Evolutionary conservation across 768 basidiomycete species (phyloP).

Genomic region (Galerina sulciceps): DNA sequence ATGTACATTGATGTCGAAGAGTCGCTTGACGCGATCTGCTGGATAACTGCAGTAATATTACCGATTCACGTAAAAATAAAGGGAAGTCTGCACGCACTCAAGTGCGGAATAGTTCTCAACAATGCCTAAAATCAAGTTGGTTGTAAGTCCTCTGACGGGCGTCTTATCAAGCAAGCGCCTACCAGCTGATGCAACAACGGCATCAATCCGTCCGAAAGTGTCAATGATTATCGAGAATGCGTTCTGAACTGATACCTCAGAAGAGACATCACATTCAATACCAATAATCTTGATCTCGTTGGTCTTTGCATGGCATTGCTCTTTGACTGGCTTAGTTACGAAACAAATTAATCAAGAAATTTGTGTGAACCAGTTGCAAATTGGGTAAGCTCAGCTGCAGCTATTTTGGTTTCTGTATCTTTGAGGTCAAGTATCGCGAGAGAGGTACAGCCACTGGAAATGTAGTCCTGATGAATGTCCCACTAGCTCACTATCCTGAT

Average conservation of each 20-base stretch:
- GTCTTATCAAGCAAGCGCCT: conserved; percentile 14
- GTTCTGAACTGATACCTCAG: conserved; percentile 76
- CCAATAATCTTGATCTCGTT: conserved; percentile 72
- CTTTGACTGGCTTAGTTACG: conserved; percentile 30
- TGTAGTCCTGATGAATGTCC: not conserved
- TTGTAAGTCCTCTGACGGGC: not conserved
- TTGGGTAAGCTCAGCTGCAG: conserved; percentile 66
- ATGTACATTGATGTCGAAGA: conserved; percentile 94
- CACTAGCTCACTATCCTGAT: not conserved
- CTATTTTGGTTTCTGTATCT: conserved; percentile 63
- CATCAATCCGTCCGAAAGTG: conserved; percentile 74
- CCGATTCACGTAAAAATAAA: not conserved
- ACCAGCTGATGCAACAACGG: conserved; percentile 90
- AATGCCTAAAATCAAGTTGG: conserved; percentile 54
- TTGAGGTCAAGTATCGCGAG: conserved; percentile 86
- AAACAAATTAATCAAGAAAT: not conserved
- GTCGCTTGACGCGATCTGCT: conserved; percentile 76
- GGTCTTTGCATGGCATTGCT: conserved; percentile 55
- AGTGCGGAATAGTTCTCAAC: conserved; percentile 88
- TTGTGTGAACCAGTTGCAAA: conserved; percentile 29
- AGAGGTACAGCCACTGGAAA: conserved; percentile 72
- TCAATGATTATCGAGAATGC: conserved; percentile 70
- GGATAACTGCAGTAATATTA: conserved; percentile 65
- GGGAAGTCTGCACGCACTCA: conserved; percentile 54
- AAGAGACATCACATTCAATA: conserved; percentile 86